A percentile compares a stretch with the other conserved stretches of the same genome.
phyloP scores from a whole-genome alignment of 768 basidiomycete species.

The Leccinum fibrillosum region DNA sequence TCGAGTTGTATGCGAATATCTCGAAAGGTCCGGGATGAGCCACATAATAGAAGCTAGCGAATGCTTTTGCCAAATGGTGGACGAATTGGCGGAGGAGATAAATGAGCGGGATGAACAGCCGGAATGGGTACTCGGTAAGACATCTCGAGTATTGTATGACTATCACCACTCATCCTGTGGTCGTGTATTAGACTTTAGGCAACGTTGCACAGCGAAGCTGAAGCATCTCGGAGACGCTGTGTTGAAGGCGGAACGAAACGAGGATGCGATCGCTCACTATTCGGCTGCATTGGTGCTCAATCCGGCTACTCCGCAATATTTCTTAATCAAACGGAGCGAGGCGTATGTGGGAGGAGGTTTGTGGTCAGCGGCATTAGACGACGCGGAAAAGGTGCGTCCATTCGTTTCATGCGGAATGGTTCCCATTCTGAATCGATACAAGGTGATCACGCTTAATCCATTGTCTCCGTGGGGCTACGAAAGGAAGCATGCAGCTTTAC shows the following conservation, averaged over 20 bases:
- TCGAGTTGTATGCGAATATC: background rate
- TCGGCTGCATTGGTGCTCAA: background rate
- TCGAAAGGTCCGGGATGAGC: background rate
- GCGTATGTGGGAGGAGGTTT: background rate
- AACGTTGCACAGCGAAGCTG: background rate
- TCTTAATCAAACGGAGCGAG: background rate
- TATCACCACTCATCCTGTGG: background rate
- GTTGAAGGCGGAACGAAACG: background rate
- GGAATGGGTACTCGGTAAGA: background rate
- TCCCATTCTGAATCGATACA: background rate
- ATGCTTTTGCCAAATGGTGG: background rate
- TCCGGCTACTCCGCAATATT: background rate
- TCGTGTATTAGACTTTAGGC: background rate
- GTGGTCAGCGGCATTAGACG: background rate
- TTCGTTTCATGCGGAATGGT: background rate
- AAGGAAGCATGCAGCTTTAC: background rate
- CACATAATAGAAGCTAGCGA: background rate
- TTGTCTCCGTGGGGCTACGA: background rate
- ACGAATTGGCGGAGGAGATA: background rate
- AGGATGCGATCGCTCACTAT: background rate
- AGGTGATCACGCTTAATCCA: background rate
- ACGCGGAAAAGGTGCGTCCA: background rate
- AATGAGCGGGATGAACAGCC: background rate
- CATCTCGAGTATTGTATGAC: background rate
- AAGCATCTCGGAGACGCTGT: background rate